Conservation (phyloP, 2,329 filamentous ascomycete species). For the Fusarium sp. region DNA sequence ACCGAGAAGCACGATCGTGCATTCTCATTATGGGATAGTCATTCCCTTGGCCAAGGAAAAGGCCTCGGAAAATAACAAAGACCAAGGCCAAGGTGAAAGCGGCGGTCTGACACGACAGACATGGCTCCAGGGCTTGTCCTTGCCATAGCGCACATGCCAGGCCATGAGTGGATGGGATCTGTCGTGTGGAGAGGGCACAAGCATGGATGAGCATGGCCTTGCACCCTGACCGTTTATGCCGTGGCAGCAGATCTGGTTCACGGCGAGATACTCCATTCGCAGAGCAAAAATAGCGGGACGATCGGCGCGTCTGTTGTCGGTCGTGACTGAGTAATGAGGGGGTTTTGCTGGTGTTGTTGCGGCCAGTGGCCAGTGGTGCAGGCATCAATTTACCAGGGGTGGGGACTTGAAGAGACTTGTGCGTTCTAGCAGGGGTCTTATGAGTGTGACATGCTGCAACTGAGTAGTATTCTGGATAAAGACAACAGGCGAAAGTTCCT, state of each 20-base stretch:
- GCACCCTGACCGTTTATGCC: slow-evolving; percentile 23
- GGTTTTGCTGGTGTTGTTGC: slow-evolving; percentile 15
- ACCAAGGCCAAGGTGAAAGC: background rate
- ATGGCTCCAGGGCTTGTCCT: background rate
- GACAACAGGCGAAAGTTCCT: slow-evolving; percentile 5
- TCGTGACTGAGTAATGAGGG: slow-evolving; percentile 24
- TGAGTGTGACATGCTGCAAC: background rate
- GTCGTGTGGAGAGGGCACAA: slow-evolving; percentile 21
- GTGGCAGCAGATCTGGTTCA: slow-evolving; percentile 32
- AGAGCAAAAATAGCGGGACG: slow-evolving; percentile 16
- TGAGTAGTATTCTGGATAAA: slow-evolving; percentile 8
- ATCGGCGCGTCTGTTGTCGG: slow-evolving; percentile 28
- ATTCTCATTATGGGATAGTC: background rate
- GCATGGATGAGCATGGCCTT: slow-evolving; percentile 30
- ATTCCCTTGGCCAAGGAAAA: background rate
- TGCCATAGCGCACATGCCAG: background rate
- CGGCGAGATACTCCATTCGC: slow-evolving; percentile 30
- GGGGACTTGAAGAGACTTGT: slow-evolving; percentile 13
- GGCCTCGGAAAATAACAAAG: slow-evolving; percentile 1
- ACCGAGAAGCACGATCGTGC: slow-evolving; percentile 2
- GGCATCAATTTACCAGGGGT: slow-evolving; percentile 19
- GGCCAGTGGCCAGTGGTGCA: background rate
- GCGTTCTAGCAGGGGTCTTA: slow-evolving; percentile 10
- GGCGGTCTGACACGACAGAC: slow-evolving; percentile 2
- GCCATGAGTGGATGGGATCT: slow-evolving; percentile 20